Evolutionary conservation across 306 rosid genomes (phyloP).

Genomic region (Abrus precatorius): DNA sequence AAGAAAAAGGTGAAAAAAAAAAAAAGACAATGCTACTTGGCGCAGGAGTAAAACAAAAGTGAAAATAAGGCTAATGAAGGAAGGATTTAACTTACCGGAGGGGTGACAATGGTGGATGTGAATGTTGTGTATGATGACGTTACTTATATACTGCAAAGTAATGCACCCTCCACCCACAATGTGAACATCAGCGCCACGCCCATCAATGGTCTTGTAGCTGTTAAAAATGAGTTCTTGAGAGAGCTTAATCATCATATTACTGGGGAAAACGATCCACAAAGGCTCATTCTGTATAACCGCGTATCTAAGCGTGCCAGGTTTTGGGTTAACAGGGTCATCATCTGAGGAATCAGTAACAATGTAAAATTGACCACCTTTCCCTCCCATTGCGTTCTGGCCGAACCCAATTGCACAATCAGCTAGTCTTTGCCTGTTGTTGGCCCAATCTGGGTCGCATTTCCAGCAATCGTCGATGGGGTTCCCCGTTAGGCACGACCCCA

Average conservation of each 20-base stretch:
- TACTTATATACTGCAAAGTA: slow-evolving; percentile 84
- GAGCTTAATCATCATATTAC: slow-evolving; percentile 79
- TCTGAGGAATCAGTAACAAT: slow-evolving; percentile 82
- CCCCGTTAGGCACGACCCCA: slow-evolving; percentile 76
- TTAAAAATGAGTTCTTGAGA: slow-evolving; percentile 91
- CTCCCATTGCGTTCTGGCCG: slow-evolving; percentile 88
- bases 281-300: slow-evolving; percentile 79
- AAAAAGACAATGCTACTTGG: too few relatives aligned
- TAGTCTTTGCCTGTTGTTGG: slow-evolving; percentile 80
- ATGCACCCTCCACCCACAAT: slow-evolving; percentile 96
- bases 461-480: slow-evolving; percentile 98
- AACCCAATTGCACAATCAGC: slow-evolving; percentile 96
- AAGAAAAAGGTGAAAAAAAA: not conserved
- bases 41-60: too few relatives aligned
- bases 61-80: not conserved
- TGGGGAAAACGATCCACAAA: slow-evolving; percentile 87
- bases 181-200: slow-evolving; percentile 97
- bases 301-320: slow-evolving; percentile 79
- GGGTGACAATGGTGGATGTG: slow-evolving; percentile 90
- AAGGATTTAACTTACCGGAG: slow-evolving; percentile 62
- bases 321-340: slow-evolving; percentile 83
- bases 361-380: slow-evolving; percentile 85
- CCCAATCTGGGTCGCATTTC: slow-evolving; percentile 95
- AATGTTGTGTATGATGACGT: slow-evolving; percentile 89
- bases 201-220: slow-evolving; percentile 88